Evolutionary conservation across 768 basidiomycete genomes (phyloP).

Genomic region (Xerocomellus intermedius): DNA sequence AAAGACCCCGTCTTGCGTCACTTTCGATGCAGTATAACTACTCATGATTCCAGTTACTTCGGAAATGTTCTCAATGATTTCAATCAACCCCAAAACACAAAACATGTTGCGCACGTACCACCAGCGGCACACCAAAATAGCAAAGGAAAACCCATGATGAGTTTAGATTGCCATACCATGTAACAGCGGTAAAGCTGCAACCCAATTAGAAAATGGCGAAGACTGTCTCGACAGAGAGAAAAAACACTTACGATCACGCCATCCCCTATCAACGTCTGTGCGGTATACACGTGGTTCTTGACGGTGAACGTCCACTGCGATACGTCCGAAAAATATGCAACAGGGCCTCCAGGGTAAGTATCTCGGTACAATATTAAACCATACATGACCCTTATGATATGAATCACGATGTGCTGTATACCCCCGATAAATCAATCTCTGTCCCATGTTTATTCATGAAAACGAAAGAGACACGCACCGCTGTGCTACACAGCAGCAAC

Average conservation of each 20-base stretch:
- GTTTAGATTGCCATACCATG: not conserved
- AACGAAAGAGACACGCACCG: not conserved
- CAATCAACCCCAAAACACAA: not conserved
- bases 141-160: not conserved
- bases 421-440: not conserved
- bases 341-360: not conserved
- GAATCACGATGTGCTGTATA: not conserved
- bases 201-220: not conserved
- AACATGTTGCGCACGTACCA: not conserved
- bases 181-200: not conserved
- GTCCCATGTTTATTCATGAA: too few species aligned
- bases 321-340: not conserved
- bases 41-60: not conserved
- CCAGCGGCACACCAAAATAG: not conserved
- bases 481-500: not conserved
- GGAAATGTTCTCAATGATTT: not conserved
- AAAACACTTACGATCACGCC: not conserved
- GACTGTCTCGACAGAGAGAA: not conserved
- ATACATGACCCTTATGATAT: not conserved
- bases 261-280: not conserved
- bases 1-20: constrained; percentile 17
- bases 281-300: not conserved
- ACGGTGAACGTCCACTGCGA: not conserved
- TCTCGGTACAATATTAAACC: not conserved
- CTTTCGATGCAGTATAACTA: not conserved